Conservation (phyloP, 116 monocot species). For the Trichopus zeylanicus region DNA sequence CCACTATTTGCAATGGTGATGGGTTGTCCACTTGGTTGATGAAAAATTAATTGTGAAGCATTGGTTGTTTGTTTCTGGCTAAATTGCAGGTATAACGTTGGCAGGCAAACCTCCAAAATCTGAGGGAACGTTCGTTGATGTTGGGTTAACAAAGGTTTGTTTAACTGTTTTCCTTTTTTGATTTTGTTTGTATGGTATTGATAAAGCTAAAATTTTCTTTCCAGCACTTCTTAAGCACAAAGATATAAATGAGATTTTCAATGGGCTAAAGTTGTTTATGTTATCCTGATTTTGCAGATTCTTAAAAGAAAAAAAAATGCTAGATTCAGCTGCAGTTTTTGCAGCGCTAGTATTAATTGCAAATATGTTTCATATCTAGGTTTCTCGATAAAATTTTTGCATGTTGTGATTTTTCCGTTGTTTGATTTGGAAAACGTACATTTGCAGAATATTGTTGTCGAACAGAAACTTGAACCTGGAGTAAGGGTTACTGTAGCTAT, state of each 20-base stretch:
- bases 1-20: too few species aligned
- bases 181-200: too few species aligned
- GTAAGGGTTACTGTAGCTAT: constrained; percentile 77
- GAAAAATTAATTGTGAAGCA: too few species aligned
- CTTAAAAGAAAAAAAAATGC: too few species aligned
- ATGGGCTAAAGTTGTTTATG: too few species aligned
- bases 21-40: too few species aligned
- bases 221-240: too few species aligned
- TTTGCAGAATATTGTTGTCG: constrained; percentile 58
- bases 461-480: constrained; percentile 76
- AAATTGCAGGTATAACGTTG: constrained; percentile 65
- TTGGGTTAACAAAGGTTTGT: constrained; percentile 88
- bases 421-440: neutral
- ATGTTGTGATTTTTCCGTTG: neutral
- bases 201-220: too few species aligned
- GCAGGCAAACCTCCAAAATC: constrained; percentile 30
- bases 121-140: constrained; percentile 77
- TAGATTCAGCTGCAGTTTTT: too few species aligned
- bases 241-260: too few species aligned
- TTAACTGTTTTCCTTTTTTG: constrained; percentile 4
- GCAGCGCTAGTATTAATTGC: too few species aligned
- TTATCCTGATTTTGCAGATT: too few species aligned
- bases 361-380: neutral
- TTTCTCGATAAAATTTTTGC: neutral
- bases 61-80: neutral